phyloP scores from a whole-genome alignment of 2,329 filamentous ascomycete species.

The Acarospora socialis region DNA sequence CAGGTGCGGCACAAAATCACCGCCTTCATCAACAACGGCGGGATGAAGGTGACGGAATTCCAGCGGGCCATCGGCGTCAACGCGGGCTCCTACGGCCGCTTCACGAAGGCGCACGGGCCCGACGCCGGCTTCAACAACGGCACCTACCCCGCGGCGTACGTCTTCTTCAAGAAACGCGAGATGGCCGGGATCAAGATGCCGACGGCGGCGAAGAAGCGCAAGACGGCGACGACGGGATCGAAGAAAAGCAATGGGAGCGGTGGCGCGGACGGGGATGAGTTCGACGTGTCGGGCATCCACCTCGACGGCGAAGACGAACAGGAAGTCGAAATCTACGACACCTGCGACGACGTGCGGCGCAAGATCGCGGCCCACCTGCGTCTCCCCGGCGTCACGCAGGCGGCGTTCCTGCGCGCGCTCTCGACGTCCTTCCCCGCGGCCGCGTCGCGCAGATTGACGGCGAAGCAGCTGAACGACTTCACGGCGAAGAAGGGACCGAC shows the following conservation, averaged over 20 bases:
- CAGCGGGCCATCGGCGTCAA: conserved; percentile 25
- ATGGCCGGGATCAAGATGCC: conserved; percentile 30
- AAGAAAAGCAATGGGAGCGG: conserved; percentile 8
- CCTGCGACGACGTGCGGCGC: conserved; percentile 42
- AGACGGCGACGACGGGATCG: too few relatives aligned
- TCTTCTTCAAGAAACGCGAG: conserved; percentile 39
- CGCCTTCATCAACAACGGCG: conserved; percentile 27
- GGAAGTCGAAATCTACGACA: conserved; percentile 38
- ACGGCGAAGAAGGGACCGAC: conserved; percentile 34
- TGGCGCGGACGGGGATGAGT: conserved; percentile 6
- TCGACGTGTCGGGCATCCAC: conserved; percentile 28
- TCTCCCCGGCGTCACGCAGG: conserved; percentile 36
- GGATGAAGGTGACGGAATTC: conserved; percentile 33
- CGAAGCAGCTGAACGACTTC: conserved; percentile 35
- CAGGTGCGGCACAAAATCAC: conserved; percentile 29
- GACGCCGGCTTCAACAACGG: conserved; percentile 23
- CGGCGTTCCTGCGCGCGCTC: conserved; percentile 37
- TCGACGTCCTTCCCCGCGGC: conserved; percentile 26
- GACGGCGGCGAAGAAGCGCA: conserved; percentile 21
- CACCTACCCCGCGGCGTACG: conserved; percentile 24
- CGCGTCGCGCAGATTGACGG: conserved; percentile 26
- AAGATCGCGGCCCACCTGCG: conserved; percentile 40
- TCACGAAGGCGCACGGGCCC: conserved; percentile 36
- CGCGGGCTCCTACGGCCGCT: conserved; percentile 26
- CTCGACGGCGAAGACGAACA: conserved; percentile 35